phyloP scores from a whole-genome alignment of 2,329 filamentous ascomycete genomes.

The Fusarium sambucinum region DNA sequence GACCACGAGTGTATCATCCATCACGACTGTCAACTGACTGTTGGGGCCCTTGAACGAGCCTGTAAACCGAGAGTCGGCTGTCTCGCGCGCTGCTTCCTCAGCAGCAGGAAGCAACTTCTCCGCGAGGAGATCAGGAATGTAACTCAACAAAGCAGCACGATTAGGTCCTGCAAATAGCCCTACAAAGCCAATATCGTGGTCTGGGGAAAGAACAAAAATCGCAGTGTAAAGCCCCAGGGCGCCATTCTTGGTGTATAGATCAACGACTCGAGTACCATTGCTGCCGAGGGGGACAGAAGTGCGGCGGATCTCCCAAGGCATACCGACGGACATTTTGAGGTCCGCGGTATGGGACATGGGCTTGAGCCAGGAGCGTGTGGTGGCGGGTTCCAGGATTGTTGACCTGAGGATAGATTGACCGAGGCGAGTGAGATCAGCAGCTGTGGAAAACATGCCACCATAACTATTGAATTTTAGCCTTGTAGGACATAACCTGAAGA shows the following conservation, averaged over 20 bases:
- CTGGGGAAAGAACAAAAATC: neutral
- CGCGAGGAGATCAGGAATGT: neutral
- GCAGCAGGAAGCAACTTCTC: neutral
- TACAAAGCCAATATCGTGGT: slow-evolving; percentile 6
- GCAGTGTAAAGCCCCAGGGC: slow-evolving; percentile 3
- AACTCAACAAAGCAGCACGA: neutral
- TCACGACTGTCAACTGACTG: neutral
- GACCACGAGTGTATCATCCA: slow-evolving; percentile 4
- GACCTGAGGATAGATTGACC: slow-evolving; percentile 19
- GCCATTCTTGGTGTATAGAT: slow-evolving; percentile 23
- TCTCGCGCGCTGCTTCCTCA: neutral
- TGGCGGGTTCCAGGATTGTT: neutral
- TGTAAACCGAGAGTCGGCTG: neutral
- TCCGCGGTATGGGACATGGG: slow-evolving; percentile 13
- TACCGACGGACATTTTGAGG: slow-evolving; percentile 4
- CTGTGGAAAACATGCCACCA: slow-evolving; percentile 19
- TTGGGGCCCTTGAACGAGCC: slow-evolving; percentile 1
- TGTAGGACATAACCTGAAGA: fast-evolving
- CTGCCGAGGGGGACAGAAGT: neutral
- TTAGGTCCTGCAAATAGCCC: neutral
- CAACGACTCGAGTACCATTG: neutral
- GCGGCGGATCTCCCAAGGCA: slow-evolving; percentile 28
- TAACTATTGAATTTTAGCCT: neutral
- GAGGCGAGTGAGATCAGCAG: slow-evolving; percentile 6
- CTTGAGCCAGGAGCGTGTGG: slow-evolving; percentile 17